Evolutionary conservation across 495 filamentous ascomycete species (phyloP), one percentile per base, ranked within the genome.

Genomic region (Elasticomyces elasticus): DNA sequence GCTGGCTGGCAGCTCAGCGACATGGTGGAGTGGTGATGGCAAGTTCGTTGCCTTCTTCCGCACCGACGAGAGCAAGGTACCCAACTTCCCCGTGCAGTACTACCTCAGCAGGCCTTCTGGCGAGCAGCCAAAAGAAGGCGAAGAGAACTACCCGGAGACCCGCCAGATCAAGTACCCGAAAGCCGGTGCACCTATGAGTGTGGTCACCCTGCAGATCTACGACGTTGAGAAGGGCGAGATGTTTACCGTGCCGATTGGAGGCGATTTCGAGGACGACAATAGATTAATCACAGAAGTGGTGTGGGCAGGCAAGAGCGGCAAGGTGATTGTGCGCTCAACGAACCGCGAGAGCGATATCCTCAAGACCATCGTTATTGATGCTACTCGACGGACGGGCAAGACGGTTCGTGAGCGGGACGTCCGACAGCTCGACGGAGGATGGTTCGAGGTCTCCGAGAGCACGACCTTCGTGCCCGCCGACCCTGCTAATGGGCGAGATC

Each of bases 151-250:
- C 64, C 92, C 92, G 0, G 92, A 97, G 65, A 81, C 89, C 19
- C 74, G 86, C 45, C 72, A 87, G 55, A 94, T 98, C 76, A 98
- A 98, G 68, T 98, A 98, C 65, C 92, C 92, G 25, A 97, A 97
- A 70, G 84, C 92, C 50, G 92, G 94, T 9, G 84, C 89, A 11
- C 89, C 91, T 30, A 97, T 97, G 67, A 92, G 92, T 7, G 76
- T 86, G 17, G 94, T 97, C 12, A 78, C 85, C 51, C 66, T 98
- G 33, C 80, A 85, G 54, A 94, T 96, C 69, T 97, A 91, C 67
- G 89, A 96, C 61, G 74, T 95, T 28, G 77, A 72, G n/a, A 85
- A 81, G 51, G 74, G 80, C 1, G 84, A 95, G 46, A 76, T 83
- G 0, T 97, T 97, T 59, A 76, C 79, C 15, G 82, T 97, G 25